A percentile compares a stretch with the other conserved stretches of the same genome.
phyloP scores from a whole-genome alignment of 768 basidiomycete genomes.

The Kwoniella botswanensis region DNA sequence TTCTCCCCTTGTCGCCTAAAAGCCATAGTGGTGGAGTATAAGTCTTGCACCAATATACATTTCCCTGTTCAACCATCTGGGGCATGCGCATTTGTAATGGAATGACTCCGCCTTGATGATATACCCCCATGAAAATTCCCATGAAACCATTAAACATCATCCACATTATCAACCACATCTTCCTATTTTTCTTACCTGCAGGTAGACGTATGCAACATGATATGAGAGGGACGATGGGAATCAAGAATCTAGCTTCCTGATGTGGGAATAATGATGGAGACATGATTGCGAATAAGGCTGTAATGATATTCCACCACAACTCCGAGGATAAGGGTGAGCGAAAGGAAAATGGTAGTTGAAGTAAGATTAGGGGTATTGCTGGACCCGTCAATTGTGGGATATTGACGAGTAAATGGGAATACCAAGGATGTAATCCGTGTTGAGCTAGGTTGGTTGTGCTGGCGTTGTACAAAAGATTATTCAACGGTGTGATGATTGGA shows the following conservation, averaged over 20 bases:
- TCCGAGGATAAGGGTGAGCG: too few species aligned
- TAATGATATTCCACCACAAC: neutral
- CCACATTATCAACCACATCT: neutral
- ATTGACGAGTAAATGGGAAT: neutral
- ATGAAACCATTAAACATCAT: neutral
- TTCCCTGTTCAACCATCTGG: neutral
- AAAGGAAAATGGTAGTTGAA: too few species aligned
- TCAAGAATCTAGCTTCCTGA: neutral
- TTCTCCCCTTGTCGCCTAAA: neutral
- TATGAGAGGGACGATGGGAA: neutral
- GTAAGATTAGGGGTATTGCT: too few species aligned
- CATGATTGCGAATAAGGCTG: neutral
- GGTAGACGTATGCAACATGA: neutral
- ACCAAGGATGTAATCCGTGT: neutral
- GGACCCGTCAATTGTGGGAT: neutral
- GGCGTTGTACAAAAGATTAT: neutral
- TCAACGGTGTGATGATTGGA: neutral
- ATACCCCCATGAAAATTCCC: neutral
- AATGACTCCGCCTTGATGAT: neutral
- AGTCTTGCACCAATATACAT: neutral
- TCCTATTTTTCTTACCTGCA: neutral
- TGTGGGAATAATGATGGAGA: neutral
- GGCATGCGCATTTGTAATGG: neutral
- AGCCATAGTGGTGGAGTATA: neutral
- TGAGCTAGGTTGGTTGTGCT: neutral